Conservation (phyloP, 768 basidiomycete genomes). For the Lactifluus pinguis region DNA sequence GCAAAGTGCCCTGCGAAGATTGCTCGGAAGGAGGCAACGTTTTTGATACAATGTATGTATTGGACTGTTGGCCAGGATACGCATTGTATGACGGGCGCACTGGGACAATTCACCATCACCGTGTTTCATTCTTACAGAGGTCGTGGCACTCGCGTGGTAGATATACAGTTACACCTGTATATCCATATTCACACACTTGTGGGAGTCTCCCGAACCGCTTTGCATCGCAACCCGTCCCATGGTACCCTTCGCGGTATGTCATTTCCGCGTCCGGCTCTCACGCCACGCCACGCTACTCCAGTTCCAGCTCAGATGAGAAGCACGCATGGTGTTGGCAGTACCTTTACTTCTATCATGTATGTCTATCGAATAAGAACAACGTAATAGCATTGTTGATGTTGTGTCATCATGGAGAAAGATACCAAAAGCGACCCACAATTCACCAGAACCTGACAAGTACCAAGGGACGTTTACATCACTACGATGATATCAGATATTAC, state of each 20-base stretch:
- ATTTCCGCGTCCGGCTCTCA: background rate
- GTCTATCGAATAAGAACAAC: background rate
- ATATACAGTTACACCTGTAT: background rate
- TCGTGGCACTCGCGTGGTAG: background rate
- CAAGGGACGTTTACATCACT: constrained; percentile 54
- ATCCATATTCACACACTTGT: background rate
- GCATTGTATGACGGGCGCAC: background rate
- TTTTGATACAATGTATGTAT: background rate
- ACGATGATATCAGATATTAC: constrained; percentile 74
- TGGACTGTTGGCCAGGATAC: background rate
- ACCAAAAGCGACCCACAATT: constrained; percentile 77
- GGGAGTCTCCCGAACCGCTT: background rate
- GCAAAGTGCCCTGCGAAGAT: background rate
- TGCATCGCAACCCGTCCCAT: background rate
- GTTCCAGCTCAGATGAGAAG: too few relatives aligned
- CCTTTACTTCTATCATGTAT: too few relatives aligned
- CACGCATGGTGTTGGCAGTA: too few relatives aligned
- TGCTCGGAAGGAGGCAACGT: background rate
- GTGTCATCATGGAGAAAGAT: constrained; percentile 59
- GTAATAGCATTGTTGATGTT: too few relatives aligned
- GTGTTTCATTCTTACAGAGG: background rate
- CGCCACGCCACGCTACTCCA: background rate
- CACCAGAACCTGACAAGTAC: constrained; percentile 67
- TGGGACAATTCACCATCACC: background rate
- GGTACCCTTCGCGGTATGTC: background rate